A percentile compares a stretch with the other conserved stretches of the same genome.
phyloP scores from a whole-genome alignment of 805 yeast genomes.

The Lipomyces orientalis region DNA sequence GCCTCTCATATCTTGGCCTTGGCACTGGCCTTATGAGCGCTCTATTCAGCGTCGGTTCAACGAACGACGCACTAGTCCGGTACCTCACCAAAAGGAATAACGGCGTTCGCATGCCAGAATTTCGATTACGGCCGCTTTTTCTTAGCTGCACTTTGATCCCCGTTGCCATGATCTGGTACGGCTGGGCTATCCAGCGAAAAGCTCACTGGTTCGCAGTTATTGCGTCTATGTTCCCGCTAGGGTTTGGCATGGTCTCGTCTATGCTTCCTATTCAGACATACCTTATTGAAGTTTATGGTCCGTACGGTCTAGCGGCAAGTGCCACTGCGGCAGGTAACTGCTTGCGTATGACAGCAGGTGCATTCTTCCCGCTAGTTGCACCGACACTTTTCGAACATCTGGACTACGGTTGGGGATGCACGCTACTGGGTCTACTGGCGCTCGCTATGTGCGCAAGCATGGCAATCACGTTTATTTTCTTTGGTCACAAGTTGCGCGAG shows the following conservation, averaged over 20 bases:
- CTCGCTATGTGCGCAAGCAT: constrained; percentile 22
- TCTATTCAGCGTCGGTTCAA: constrained; percentile 54
- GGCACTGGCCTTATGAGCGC: constrained; percentile 62
- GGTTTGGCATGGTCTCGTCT: constrained; percentile 48
- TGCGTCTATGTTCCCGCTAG: constrained; percentile 60
- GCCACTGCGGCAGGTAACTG: constrained; percentile 71
- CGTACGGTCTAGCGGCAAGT: constrained; percentile 69
- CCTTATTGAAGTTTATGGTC: constrained; percentile 51
- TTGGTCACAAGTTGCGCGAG: constrained; percentile 20
- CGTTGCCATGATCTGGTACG: constrained; percentile 57
- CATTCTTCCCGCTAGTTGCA: constrained; percentile 70
- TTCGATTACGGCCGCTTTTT: constrained; percentile 54
- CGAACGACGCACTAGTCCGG: constrained; percentile 52
- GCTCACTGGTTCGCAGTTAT: constrained; percentile 62
- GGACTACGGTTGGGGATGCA: constrained; percentile 41
- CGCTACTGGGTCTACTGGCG: constrained; percentile 60
- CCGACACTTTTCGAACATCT: constrained; percentile 47
- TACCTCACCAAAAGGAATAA: constrained; percentile 42
- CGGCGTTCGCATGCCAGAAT: constrained; percentile 52
- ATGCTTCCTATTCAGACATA: constrained; percentile 48
- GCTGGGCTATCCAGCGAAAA: constrained; percentile 55
- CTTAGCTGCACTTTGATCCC: constrained; percentile 54
- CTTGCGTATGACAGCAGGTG: constrained; percentile 70
- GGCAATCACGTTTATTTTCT: constrained; percentile 20
- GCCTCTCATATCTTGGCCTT: constrained; percentile 64